A percentile compares a stretch with the other conserved stretches of the same genome.
phyloP scores from a whole-genome alignment of 2,329 filamentous ascomycete genomes.

The Colletotrichum shisoi region DNA sequence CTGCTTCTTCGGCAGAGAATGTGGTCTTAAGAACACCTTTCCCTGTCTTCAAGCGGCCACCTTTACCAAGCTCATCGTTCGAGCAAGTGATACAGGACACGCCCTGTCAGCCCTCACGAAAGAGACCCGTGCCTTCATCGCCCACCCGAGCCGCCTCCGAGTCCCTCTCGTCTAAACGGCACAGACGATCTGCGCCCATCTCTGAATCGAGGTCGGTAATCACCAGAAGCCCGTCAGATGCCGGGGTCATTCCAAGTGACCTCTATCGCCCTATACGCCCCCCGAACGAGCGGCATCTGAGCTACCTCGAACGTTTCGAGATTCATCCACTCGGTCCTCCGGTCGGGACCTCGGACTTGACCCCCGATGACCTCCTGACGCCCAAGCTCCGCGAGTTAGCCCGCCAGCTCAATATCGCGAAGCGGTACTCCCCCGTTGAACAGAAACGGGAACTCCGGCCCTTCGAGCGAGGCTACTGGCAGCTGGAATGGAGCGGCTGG shows the following conservation, averaged over 20 bases:
- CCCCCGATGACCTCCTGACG: constrained; percentile 63
- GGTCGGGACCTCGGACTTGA: constrained; percentile 55
- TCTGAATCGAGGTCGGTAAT: constrained; percentile 42
- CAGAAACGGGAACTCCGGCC: constrained; percentile 55
- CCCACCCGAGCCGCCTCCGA: constrained; percentile 47
- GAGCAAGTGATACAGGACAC: constrained; percentile 33
- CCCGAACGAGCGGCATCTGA: constrained; percentile 41
- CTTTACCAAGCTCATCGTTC: constrained; percentile 4
- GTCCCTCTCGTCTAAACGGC: constrained; percentile 45
- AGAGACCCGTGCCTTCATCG: constrained; percentile 21
- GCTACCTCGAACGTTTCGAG: constrained; percentile 49
- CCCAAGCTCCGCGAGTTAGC: constrained; percentile 62
- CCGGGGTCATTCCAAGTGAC: constrained; percentile 39
- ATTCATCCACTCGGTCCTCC: constrained; percentile 65
- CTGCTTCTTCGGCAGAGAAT: constrained; percentile 35
- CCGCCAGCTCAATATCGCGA: constrained; percentile 58
- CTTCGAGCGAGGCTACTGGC: constrained; percentile 83
- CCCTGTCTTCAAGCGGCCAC: constrained; percentile 24
- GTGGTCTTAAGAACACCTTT: constrained; percentile 30
- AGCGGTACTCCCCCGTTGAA: constrained; percentile 60
- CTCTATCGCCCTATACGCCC: constrained; percentile 41
- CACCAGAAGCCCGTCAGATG: constrained; percentile 48
- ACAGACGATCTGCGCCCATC: constrained; percentile 33
- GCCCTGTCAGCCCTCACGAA: constrained; percentile 20
- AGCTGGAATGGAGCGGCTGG: constrained; percentile 67